Conservation (phyloP, 2,329 filamentous ascomycete species). For the Fusarium subglutinans region DNA sequence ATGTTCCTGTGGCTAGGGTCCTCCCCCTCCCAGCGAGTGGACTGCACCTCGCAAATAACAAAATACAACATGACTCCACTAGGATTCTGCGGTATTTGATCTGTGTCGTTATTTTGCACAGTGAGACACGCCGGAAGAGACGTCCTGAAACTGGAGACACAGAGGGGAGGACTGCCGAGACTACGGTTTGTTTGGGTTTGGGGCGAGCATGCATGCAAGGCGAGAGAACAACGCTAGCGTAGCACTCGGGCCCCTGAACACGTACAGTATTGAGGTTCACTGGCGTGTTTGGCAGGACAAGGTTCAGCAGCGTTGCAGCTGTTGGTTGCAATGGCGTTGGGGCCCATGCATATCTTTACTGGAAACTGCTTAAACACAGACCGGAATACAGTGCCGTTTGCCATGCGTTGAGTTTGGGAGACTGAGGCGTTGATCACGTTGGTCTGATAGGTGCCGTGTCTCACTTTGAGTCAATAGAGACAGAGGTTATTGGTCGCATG, state of each 20-base stretch:
- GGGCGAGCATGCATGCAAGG: neutral
- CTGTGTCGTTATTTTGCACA: neutral
- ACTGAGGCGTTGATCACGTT: neutral
- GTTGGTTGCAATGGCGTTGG: neutral
- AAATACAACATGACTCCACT: conserved; percentile 13
- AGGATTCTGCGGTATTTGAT: neutral
- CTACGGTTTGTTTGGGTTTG: neutral
- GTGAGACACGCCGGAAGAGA: neutral
- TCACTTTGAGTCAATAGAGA: neutral
- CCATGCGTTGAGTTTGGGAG: neutral
- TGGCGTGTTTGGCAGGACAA: neutral
- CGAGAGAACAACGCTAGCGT: conserved; percentile 18
- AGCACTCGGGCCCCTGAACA: neutral
- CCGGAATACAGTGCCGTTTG: neutral
- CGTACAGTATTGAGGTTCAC: neutral
- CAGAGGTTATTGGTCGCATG: neutral
- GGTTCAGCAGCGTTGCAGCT: neutral
- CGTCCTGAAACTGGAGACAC: neutral
- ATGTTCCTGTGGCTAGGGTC: conserved; percentile 9
- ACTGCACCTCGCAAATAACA: neutral
- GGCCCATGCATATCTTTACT: conserved; percentile 7
- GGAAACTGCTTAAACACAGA: conserved; percentile 4
- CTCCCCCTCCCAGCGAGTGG: neutral
- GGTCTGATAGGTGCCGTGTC: neutral
- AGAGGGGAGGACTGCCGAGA: neutral